Conservation (phyloP, 1,284 basidiomycete genomes). For the Volvariella volvacea region DNA sequence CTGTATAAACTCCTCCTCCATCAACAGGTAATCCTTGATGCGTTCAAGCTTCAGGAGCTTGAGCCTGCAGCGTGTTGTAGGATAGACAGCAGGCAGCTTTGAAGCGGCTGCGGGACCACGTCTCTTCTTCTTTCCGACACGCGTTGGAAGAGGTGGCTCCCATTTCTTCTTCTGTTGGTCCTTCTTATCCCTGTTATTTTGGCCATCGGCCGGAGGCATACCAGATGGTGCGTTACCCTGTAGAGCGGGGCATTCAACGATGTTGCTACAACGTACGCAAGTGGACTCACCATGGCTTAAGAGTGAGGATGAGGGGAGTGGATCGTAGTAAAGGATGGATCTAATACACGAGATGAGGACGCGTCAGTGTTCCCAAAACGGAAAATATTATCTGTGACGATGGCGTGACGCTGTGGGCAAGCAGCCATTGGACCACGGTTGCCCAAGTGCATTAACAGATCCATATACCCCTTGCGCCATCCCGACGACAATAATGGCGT, state of each 20-base stretch:
- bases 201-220: slow-evolving; percentile 40
- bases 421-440: slow-evolving; percentile 2
- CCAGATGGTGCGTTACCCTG: slow-evolving; percentile 82
- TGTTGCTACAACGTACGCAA: slow-evolving; percentile 2
- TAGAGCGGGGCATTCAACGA: not conserved
- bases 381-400: slow-evolving; percentile 17
- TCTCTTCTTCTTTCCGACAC: slow-evolving; percentile 93
- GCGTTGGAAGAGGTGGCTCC: slow-evolving; percentile 97
- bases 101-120: slow-evolving; percentile 87
- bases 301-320: not conserved
- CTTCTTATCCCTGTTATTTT: slow-evolving; percentile 59
- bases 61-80: slow-evolving; percentile 92
- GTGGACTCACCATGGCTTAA: slow-evolving; percentile 20
- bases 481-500: slow-evolving; percentile 17
- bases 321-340: not conserved
- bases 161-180: slow-evolving; percentile 89
- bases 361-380: slow-evolving; percentile 49
- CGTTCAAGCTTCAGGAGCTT: slow-evolving; percentile 96
- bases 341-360: slow-evolving; percentile 28
- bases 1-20: slow-evolving; percentile 97
- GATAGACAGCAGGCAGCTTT: slow-evolving; percentile 91
- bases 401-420: slow-evolving; percentile 15
- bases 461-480: slow-evolving; percentile 6
- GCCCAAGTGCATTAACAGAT: not conserved
- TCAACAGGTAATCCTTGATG: slow-evolving; percentile 95